These are phyloP conservation scores for Westerdykella ornata DNA, from an alignment of 2,329 filamentous ascomycete species.

Conservation along the genomic window DNA sequence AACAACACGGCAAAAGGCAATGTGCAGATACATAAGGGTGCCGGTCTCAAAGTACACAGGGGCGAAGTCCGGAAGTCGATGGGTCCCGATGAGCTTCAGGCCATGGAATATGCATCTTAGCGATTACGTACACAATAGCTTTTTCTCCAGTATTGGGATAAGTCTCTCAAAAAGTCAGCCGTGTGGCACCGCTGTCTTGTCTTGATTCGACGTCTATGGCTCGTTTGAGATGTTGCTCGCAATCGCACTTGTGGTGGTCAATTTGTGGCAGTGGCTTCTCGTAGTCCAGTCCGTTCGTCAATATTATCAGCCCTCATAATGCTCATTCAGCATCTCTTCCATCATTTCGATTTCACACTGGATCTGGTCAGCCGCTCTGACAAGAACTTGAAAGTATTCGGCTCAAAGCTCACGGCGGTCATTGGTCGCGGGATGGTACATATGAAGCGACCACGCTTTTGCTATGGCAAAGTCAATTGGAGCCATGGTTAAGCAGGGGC, in stretches of 20 bases:
- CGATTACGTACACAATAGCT: not conserved
- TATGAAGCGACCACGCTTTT: slow-evolving; percentile 8
- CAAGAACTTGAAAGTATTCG: not conserved
- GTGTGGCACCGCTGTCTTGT: too few relatives aligned
- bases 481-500: not conserved
- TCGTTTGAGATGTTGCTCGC: too few relatives aligned
- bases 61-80: not conserved
- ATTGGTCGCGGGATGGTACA: slow-evolving; percentile 8
- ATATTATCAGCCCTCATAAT: slow-evolving; percentile 3
- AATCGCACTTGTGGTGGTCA: too few relatives aligned
- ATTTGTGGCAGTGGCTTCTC: too few relatives aligned
- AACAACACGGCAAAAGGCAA: not conserved
- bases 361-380: too few relatives aligned
- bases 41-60: not conserved
- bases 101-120: not conserved
- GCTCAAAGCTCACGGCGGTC: not conserved
- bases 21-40: not conserved
- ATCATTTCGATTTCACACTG: not conserved
- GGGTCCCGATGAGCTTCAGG: not conserved
- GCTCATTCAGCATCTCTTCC: slow-evolving; percentile 2
- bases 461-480: slow-evolving; percentile 2
- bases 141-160: too few relatives aligned
- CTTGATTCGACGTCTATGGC: too few relatives aligned
- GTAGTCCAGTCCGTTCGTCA: too few relatives aligned
- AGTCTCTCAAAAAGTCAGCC: too few relatives aligned